Evolutionary conservation across 2,329 filamentous ascomycete species (phyloP), one percentile per base, ranked within the genome.

Genomic region (Penicillium sp.): DNA sequence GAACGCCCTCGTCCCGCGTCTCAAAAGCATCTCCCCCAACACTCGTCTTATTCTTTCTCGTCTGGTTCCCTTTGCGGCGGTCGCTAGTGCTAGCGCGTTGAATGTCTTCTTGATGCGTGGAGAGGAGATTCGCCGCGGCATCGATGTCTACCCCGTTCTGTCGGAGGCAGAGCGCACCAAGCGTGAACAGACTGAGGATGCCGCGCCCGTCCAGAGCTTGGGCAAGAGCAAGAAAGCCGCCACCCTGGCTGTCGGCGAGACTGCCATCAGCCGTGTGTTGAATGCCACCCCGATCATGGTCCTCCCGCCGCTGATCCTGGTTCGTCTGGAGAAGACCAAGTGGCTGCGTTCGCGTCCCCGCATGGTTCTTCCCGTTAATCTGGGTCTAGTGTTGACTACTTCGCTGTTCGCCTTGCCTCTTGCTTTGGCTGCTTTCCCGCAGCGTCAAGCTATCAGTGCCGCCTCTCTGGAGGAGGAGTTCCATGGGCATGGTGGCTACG

Each of bases 241-340:
- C 8, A 86, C 83, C 18, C 68, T 97, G 14, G 93, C 93, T 8
- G 93, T 98, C 1, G 85, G 83, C 45, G 91, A 98, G 74, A 98
- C 93, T 33, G 93, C 93, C 2, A 73, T 94, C 31, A 93, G 86
- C 53, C 81, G 93, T 44, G 90, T 97, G 44, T 76, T 97, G 57
- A 98, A 97, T 68, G 86, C 88, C 45, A 94, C 87, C 9, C 93
- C 93, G 8, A 93, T 98, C 71, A 98, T 98, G 93, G 89, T 94
- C 10, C 75, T 98, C 31, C 93, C 93, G 28, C 88, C 93, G 15
- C 73, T 98, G 62, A 71, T 94, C 16, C 77, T 98, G 39, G 86
- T 97, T 36, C 77, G 82, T 53, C 73, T 98, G 56, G 90, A 98
- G 75, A 79, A 83, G 67, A 86, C 81, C 36, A 76, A 84, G 44